Base-by-base conservation (phyloP, 2,329 filamentous ascomycete genomes). In the Fusarium sp. region DNA sequence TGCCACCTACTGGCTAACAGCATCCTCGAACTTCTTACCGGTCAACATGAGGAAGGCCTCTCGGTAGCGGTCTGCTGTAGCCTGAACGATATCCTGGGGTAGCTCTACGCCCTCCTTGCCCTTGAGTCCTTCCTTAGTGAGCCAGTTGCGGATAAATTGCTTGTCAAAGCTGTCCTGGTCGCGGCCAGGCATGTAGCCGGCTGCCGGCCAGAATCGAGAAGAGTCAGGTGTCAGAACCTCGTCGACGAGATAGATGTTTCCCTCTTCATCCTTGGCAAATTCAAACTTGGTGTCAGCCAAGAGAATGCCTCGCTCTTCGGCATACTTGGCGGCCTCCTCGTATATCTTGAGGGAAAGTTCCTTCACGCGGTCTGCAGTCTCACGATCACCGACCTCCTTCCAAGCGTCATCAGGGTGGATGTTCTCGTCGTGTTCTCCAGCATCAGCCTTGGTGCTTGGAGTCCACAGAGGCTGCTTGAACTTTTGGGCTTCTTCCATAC, bases 161-260 rank as follows among this genome's bases (percentile, higher is more conserved):
- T 98, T 98, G 80, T 97, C 95, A 74, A 95, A 96, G 82, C 93
- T 96, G 65, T 92, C 88, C 85, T 97, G 94, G 58, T 92, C 88
- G 66, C 87, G 87, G 2, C 95, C 94, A 23, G 67, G 71, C 60
- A 93, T 83, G 80, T 74, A 72, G 30, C 87, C 87, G 43, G 90
- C 90, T 72, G 88, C 89, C 2, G 91, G 91, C 95, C 95, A 98
- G 86, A 97, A 97, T 19, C 95, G 89, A 46, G 92, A 95, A 62
- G 89, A 92, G 80, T 94, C 92, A 30, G 76, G 74, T 18, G 76
- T 78, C 60, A 78, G 32, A 33, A 78, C 71, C 50, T 77, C 74
- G 11, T 78, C 76, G 19, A 74, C 76, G 25, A 80, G 71, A 33
- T 79, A 71, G 28, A 80, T 73, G 56, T 79, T 79, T 25, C 74